These are phyloP conservation scores for Lepidium didymum DNA, from an alignment of 345 rosid species.

Conservation along the genomic window DNA sequence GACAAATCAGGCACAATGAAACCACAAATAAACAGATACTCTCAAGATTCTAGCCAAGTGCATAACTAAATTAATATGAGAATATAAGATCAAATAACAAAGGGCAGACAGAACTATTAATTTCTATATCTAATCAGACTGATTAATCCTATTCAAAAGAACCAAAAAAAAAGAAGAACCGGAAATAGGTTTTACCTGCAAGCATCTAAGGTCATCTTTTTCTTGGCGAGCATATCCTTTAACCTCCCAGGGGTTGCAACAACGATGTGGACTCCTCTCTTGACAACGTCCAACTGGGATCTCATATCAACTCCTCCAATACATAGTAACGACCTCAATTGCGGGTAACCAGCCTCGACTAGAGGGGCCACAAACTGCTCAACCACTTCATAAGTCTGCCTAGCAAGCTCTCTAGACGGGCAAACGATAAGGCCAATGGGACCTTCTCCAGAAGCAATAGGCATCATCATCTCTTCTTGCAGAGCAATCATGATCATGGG, in stretches of 20 bases:
- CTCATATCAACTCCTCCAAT: constrained; percentile 94
- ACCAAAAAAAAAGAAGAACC: neutral
- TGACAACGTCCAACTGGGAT: constrained; percentile 78
- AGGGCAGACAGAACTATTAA: neutral
- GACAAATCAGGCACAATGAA: neutral
- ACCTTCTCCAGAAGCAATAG: constrained; percentile 75
- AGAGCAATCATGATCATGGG: constrained; percentile 85
- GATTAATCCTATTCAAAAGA: neutral
- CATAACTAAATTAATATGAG: neutral
- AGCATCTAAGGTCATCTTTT: constrained; percentile 81
- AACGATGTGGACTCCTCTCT: constrained; percentile 85
- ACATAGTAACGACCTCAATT: constrained; percentile 68
- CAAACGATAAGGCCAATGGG: constrained; percentile 76
- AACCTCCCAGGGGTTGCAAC: constrained; percentile 94
- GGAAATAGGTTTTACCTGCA: constrained; percentile 49
- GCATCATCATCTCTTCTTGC: constrained; percentile 95
- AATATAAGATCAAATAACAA: neutral
- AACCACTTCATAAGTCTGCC: constrained; percentile 87
- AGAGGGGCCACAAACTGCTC: constrained; percentile 65
- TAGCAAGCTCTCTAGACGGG: constrained; percentile 87
- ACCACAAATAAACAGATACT: neutral
- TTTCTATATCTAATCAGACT: neutral
- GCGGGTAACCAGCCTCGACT: constrained; percentile 60
- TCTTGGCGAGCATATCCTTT: constrained; percentile 94
- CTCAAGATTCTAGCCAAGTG: neutral